Percentiles rank a stretch among this genome's conserved stretches.
Evolutionary conservation across 2,329 filamentous ascomycete species (phyloP).

Genomic region (Apiospora kogelbergensis): DNA sequence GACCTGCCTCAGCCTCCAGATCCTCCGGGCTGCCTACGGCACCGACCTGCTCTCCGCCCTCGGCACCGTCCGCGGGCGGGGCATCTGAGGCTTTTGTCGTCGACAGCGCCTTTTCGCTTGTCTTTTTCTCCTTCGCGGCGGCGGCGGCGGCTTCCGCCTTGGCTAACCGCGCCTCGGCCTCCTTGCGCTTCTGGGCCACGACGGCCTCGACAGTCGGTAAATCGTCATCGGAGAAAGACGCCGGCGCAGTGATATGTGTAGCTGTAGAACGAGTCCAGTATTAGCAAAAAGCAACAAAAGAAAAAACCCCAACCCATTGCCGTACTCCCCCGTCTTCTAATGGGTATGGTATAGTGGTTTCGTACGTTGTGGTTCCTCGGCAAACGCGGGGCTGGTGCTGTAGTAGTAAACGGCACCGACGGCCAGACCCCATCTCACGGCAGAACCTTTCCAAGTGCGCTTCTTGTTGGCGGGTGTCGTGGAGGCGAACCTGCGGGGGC

Average conservation of each 20-base stretch:
- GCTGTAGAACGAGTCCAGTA: neutral
- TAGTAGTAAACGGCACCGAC: conserved; percentile 86
- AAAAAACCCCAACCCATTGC: too few species aligned
- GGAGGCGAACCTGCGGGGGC: conserved; percentile 51
- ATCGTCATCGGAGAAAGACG: conserved; percentile 56
- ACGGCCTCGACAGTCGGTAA: conserved; percentile 67
- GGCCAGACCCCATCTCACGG: conserved; percentile 73
- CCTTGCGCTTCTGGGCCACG: conserved; percentile 60
- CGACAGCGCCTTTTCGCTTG: conserved; percentile 20
- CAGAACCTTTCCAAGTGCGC: conserved; percentile 79
- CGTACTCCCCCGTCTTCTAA: neutral
- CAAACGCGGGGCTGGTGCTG: conserved; percentile 85
- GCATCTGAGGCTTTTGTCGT: conserved; percentile 22
- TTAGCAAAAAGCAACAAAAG: too few species aligned
- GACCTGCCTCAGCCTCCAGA: conserved; percentile 77
- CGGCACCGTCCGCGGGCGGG: conserved; percentile 24
- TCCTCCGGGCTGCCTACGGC: conserved; percentile 43
- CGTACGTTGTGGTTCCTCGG: conserved; percentile 77
- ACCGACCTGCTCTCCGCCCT: conserved; percentile 9
- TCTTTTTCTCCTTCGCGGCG: conserved; percentile 24
- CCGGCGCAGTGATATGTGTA: conserved; percentile 38
- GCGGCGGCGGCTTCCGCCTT: conserved; percentile 25
- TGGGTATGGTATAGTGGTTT: conserved; percentile 20
- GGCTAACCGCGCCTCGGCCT: conserved; percentile 38
- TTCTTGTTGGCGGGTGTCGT: conserved; percentile 62